Evolutionary conservation across 2,329 filamentous ascomycete genomes (phyloP), one percentile per base, ranked within the genome.

Genomic region (Trichoderma breve): DNA sequence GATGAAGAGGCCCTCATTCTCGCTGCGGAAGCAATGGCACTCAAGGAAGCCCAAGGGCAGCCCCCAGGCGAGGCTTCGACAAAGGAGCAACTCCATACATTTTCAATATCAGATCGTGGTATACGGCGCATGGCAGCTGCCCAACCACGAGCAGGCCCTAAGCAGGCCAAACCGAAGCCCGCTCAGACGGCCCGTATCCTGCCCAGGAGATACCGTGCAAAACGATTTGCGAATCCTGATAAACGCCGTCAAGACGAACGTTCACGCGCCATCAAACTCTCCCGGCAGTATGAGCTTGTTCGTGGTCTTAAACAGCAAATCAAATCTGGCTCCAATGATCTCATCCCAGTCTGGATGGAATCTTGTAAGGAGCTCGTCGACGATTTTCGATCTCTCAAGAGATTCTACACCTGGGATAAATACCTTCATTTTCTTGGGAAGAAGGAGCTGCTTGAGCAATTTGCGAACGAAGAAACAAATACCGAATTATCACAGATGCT

Each of bases 1-100:
- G 90, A 88, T 26, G 92, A 94, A 76, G 90, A 93, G 77, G 94
- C 94, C 1, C 88, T 94, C 72, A 90, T 92, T 72, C 88, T 94
- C 65, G 89, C 93, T 63, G 92, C 91, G 39, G 92, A 97, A 79
- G 90, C 93, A 9, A 87, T 95, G 75, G 85, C 89, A 36, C 83
- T 94, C 26, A 87, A 88, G 73, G 86, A 87, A 71, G 82, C 81
- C 12, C 82, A 83, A 67, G 82, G 83, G 24, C 76, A 80, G 70
- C 58, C 63, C 15, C 39, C 24, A 5, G 78, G 74, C 28, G 76
- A 78, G 65, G 55, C 71, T 3, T 24, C 72, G 15, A 47, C 61
- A 30, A 62, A 69, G 34, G 66, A 70, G 26, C 65, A 63, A 11
- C 47, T 55, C 24, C 28, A 26, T n/a, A 65, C 55, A 11, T 43